Conservation (phyloP, 768 basidiomycete species). For the Gymnopilus junonius region DNA sequence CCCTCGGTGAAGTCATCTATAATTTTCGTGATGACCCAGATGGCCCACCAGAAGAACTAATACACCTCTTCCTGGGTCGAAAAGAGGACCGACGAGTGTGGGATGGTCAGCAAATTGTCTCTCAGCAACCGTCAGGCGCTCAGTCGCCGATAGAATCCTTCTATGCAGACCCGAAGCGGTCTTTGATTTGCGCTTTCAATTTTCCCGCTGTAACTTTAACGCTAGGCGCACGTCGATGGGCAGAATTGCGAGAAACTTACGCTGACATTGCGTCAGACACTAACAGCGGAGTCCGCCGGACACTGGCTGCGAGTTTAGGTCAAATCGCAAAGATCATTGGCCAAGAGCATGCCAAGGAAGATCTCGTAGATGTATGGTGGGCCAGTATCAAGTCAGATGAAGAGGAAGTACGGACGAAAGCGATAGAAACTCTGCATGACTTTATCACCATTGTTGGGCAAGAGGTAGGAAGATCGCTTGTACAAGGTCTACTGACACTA, state of each 20-base stretch:
- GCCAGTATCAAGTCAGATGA: conserved; percentile 56
- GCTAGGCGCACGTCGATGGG: conserved; percentile 78
- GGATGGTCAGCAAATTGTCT: conserved; percentile 38
- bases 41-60: conserved; percentile 78
- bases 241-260: conserved; percentile 70
- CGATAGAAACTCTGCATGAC: conserved; percentile 65
- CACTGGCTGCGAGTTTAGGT: conserved; percentile 87
- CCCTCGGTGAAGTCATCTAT: conserved; percentile 87
- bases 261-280: conserved; percentile 63
- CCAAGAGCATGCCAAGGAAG: conserved; percentile 61
- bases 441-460: conserved; percentile 59
- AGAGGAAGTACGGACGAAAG: conserved; percentile 75
- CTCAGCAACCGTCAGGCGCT: conserved; percentile 7
- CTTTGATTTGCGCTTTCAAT: conserved; percentile 86
- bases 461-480: conserved; percentile 48
- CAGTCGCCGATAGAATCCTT: conserved; percentile 43
- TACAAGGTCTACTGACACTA: conserved; percentile 48
- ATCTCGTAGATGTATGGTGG: conserved; percentile 77
- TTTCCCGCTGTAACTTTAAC: conserved; percentile 90
- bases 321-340: conserved; percentile 90
- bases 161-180: conserved; percentile 69
- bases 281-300: conserved; percentile 68
- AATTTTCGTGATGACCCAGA: conserved; percentile 68
- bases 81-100: conserved; percentile 44
- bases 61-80: conserved; percentile 78